These are phyloP conservation scores for Didymella segeticola DNA, from an alignment of 2,329 filamentous ascomycete genomes.

Conservation along the genomic window DNA sequence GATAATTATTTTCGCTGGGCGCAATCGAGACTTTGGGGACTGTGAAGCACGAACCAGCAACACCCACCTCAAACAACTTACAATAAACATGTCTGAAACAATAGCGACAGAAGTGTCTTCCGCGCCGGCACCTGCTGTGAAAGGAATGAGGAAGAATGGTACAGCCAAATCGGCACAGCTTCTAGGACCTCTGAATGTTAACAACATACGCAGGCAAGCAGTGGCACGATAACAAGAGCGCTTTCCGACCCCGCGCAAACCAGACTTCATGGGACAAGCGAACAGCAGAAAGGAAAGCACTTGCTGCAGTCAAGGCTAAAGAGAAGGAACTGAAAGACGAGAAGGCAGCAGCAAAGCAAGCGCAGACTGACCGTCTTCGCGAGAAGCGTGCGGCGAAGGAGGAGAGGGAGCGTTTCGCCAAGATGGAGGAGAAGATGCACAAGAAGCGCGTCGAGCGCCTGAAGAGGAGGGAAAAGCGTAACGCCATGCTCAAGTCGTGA, in stretches of 20 bases:
- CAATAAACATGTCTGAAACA: conserved; percentile 40
- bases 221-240: conserved; percentile 84
- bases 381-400: conserved; percentile 88
- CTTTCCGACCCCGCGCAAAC: conserved; percentile 83
- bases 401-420: conserved; percentile 89
- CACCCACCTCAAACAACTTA: conserved; percentile 15
- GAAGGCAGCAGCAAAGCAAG: conserved; percentile 75
- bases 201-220: conserved; percentile 75
- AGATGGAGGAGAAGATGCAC: conserved; percentile 98
- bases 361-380: conserved; percentile 78
- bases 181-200: conserved; percentile 11
- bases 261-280: conserved; percentile 82
- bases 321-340: conserved; percentile 94
- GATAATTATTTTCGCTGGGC: conserved; percentile 35
- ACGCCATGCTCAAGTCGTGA: conserved; percentile 70
- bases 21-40: conserved; percentile 24
- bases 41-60: conserved; percentile 8
- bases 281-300: conserved; percentile 70
- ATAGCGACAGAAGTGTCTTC: conserved; percentile 52
- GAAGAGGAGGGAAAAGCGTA: conserved; percentile 96
- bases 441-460: conserved; percentile 90
- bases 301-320: conserved; percentile 83
- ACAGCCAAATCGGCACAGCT: conserved; percentile 15
- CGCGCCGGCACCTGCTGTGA: conserved; percentile 45
- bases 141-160: conserved; percentile 86